Percentiles rank a stretch among this genome's conserved stretches.
Conservation (phyloP, 2,329 filamentous ascomycete genomes). For the Trichoderma aggressivum region DNA sequence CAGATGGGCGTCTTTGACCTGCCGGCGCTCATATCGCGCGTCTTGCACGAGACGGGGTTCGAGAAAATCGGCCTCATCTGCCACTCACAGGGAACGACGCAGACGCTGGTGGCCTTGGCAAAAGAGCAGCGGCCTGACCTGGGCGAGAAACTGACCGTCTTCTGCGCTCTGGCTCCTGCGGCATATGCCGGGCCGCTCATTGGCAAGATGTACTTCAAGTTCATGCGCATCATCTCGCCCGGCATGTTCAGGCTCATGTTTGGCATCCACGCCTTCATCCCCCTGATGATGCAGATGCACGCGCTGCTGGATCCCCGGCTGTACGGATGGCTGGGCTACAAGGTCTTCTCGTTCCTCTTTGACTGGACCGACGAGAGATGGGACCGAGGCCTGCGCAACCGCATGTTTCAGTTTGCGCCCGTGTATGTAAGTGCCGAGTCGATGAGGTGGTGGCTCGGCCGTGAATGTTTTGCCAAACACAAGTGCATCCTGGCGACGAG, state of each 20-base stretch:
- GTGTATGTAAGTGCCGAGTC: slow-evolving; percentile 86
- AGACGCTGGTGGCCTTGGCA: slow-evolving; percentile 82
- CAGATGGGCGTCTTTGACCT: slow-evolving; percentile 92
- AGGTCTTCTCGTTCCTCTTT: slow-evolving; percentile 86
- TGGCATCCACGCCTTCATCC: slow-evolving; percentile 90
- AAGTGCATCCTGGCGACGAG: slow-evolving; percentile 82
- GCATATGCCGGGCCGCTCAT: slow-evolving; percentile 86
- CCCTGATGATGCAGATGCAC: slow-evolving; percentile 87
- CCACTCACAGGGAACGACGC: slow-evolving; percentile 88
- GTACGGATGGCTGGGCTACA: slow-evolving; percentile 82
- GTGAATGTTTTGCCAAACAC: slow-evolving; percentile 74
- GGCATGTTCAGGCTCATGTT: slow-evolving; percentile 76
- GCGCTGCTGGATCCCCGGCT: slow-evolving; percentile 58
- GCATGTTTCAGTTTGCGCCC: slow-evolving; percentile 89
- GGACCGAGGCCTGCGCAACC: slow-evolving; percentile 73
- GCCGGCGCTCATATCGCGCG: slow-evolving; percentile 73
- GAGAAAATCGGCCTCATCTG: slow-evolving; percentile 77
- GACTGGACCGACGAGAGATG: slow-evolving; percentile 81
- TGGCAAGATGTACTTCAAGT: slow-evolving; percentile 84
- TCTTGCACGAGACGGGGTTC: slow-evolving; percentile 79
- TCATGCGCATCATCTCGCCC: slow-evolving; percentile 79
- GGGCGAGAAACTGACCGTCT: slow-evolving; percentile 78
- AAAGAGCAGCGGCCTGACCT: slow-evolving; percentile 87
- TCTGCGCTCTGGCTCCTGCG: slow-evolving; percentile 86
- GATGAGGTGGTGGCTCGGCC: slow-evolving; percentile 94